Evolutionary conservation across 2,329 filamentous ascomycete genomes (phyloP).

Genomic region (Chrysoporthe austroafricana): DNA sequence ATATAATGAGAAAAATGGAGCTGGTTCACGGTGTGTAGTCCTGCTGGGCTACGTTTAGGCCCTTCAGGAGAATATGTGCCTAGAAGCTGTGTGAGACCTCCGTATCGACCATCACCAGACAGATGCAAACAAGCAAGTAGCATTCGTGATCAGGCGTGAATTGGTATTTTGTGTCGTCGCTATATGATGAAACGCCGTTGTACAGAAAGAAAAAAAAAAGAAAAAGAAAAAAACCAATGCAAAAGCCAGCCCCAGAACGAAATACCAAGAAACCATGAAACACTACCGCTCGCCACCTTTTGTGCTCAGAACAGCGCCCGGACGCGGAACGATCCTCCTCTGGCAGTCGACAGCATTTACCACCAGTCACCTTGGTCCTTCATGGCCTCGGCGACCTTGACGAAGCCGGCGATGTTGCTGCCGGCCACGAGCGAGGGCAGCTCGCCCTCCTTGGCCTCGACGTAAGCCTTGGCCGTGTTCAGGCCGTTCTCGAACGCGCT

Average conservation of each 20-base stretch:
- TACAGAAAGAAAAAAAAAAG: background rate
- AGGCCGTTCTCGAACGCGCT: slow-evolving; percentile 88
- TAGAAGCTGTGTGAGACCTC: too few species aligned
- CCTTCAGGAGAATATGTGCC: too few species aligned
- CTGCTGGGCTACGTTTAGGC: too few species aligned
- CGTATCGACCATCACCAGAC: too few species aligned
- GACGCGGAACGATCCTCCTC: background rate
- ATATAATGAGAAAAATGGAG: too few species aligned
- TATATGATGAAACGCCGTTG: background rate
- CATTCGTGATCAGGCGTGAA: background rate
- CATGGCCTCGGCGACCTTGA: slow-evolving; percentile 95
- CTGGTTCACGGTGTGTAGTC: too few species aligned
- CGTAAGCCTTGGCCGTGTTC: slow-evolving; percentile 86
- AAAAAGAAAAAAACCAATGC: background rate
- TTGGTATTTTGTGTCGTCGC: slow-evolving; percentile 11
- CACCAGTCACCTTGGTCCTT: slow-evolving; percentile 97
- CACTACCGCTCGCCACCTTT: background rate
- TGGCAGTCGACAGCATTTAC: slow-evolving; percentile 33
- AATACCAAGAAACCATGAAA: background rate
- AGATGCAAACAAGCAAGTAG: background rate
- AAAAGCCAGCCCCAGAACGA: background rate
- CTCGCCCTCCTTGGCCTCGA: slow-evolving; percentile 76
- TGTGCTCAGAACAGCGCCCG: background rate
- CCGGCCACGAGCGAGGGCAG: slow-evolving; percentile 90
- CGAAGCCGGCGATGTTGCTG: slow-evolving; percentile 96